Evolutionary conservation across 2,329 filamentous ascomycete genomes (phyloP).

Genomic region (Colletotrichum melonis): DNA sequence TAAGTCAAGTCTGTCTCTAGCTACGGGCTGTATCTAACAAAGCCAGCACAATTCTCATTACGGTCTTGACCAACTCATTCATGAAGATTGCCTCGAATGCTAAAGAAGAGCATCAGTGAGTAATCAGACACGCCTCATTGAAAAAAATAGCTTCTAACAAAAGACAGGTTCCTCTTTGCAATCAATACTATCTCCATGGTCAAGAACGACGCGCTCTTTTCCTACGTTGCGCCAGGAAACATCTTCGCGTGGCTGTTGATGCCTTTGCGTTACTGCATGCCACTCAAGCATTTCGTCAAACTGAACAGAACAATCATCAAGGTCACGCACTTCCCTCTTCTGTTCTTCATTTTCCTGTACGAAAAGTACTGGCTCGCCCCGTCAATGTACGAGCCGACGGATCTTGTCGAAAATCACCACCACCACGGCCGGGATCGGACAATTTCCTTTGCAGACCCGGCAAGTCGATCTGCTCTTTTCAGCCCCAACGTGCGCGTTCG

Average conservation of each 20-base stretch:
- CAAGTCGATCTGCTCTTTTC: constrained; percentile 72
- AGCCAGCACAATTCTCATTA: constrained; percentile 84
- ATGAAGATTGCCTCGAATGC: constrained; percentile 95
- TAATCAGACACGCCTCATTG: background rate
- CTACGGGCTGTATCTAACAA: constrained; percentile 4
- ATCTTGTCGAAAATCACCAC: constrained; percentile 80
- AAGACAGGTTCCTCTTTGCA: constrained; percentile 81
- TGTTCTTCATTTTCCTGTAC: constrained; percentile 89
- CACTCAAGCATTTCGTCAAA: constrained; percentile 83
- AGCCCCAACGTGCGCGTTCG: constrained; percentile 78
- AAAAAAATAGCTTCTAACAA: constrained; percentile 22
- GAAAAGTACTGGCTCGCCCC: constrained; percentile 83
- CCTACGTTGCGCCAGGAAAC: constrained; percentile 91
- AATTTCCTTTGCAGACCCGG: constrained; percentile 69
- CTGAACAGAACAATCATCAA: constrained; percentile 94
- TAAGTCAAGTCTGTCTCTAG: constrained; percentile 47
- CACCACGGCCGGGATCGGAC: constrained; percentile 60
- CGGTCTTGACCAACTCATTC: constrained; percentile 96
- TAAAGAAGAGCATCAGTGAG: constrained; percentile 85
- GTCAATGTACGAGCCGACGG: constrained; percentile 83
- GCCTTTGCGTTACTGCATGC: constrained; percentile 82
- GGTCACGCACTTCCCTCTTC: constrained; percentile 85
- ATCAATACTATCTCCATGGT: constrained; percentile 99
- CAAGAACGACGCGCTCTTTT: constrained; percentile 96
- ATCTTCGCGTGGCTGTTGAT: constrained; percentile 91